A percentile compares a stretch with the other conserved stretches of the same genome.
These are phyloP conservation scores for Geranium incanum DNA, from an alignment of 441 rosid genomes.

Conservation along the genomic window DNA sequence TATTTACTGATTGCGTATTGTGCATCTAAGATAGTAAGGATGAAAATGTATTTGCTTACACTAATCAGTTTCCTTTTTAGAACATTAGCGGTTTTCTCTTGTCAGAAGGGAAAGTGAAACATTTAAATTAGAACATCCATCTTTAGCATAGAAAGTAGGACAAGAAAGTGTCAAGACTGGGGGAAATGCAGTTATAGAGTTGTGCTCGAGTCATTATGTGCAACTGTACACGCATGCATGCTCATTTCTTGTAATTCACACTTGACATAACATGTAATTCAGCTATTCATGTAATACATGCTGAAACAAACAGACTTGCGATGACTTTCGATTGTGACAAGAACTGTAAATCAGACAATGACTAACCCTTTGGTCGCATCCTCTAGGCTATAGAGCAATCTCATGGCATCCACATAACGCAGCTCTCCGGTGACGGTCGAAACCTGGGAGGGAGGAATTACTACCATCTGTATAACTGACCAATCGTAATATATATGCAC, in stretches of 20 bases:
- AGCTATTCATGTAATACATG: background rate
- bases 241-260: background rate
- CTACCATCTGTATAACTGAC: background rate
- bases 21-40: too few relatives aligned
- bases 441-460: conserved; percentile 38
- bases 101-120: background rate
- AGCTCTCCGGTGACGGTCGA: conserved; percentile 68
- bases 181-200: background rate
- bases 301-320: background rate
- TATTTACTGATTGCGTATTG: background rate
- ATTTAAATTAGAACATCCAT: background rate
- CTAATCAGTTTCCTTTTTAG: background rate
- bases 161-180: background rate
- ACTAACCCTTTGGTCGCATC: conserved; percentile 68
- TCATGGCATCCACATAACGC: conserved; percentile 73
- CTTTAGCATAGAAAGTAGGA: background rate
- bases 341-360: background rate
- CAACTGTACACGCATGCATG: background rate
- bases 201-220: background rate
- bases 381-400: conserved; percentile 61
- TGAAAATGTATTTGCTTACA: too few relatives aligned
- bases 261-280: background rate
- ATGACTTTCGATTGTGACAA: background rate
- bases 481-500: background rate
- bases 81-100: background rate